Conservation (phyloP, 768 basidiomycete species). For the Boletus sensibilis region DNA sequence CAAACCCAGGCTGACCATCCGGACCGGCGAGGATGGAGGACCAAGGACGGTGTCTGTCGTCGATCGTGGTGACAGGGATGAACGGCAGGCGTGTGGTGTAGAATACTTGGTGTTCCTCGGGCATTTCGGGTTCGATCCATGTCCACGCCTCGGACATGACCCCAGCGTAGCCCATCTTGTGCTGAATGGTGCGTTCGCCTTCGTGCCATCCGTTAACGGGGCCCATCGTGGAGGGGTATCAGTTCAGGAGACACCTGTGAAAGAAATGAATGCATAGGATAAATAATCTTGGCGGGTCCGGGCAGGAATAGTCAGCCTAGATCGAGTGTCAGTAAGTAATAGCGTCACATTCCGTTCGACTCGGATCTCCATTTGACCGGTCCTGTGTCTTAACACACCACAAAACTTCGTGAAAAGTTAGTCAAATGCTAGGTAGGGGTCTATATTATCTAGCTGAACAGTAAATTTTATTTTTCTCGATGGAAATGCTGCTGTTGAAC, state of each 20-base stretch:
- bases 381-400: too few relatives aligned
- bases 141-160: slow-evolving; percentile 39
- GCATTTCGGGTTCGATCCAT: slow-evolving; percentile 45
- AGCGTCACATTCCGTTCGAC: too few relatives aligned
- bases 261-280: background rate
- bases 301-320: too few relatives aligned
- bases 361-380: too few relatives aligned
- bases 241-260: background rate
- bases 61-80: slow-evolving; percentile 56
- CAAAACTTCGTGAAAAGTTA: too few relatives aligned
- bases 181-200: slow-evolving; percentile 53
- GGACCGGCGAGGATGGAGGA: slow-evolving; percentile 49
- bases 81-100: slow-evolving; percentile 51
- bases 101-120: slow-evolving; percentile 49
- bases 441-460: too few relatives aligned
- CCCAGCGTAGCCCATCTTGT: slow-evolving; percentile 42
- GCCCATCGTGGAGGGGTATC: slow-evolving; percentile 15
- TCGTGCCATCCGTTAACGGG: slow-evolving; percentile 38
- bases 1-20: slow-evolving; percentile 47
- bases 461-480: too few relatives aligned
- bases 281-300: too few relatives aligned
- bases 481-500: too few relatives aligned
- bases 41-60: slow-evolving; percentile 54
- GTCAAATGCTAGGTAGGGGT: too few relatives aligned
- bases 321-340: too few relatives aligned